Percentiles rank a stretch among this genome's conserved stretches.
Conservation (phyloP, 148 eudicot genomes). For the Arctostaphylos glauca region DNA sequence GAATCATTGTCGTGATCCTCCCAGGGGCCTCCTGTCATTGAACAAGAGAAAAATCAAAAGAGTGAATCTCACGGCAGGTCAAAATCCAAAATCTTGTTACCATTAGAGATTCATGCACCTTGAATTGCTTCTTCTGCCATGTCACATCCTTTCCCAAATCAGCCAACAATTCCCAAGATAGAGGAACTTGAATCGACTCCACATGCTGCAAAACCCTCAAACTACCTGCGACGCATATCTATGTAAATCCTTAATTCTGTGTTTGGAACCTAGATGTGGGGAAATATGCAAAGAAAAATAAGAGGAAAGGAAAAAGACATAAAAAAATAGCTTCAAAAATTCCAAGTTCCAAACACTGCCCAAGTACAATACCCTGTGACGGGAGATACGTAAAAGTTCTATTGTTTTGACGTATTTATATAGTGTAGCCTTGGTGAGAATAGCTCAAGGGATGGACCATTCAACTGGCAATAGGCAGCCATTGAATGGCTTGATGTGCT, state of each 20-base stretch:
- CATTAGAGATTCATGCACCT: constrained; percentile 36
- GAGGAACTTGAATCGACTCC: constrained; percentile 67
- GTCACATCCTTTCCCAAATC: constrained; percentile 54
- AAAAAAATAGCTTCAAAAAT: neutral
- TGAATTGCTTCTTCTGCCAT: constrained; percentile 62
- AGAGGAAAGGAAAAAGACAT: too few species aligned
- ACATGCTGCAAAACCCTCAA: constrained; percentile 82
- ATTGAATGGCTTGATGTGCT: neutral
- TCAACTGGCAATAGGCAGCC: neutral
- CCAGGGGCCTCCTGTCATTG: constrained; percentile 62
- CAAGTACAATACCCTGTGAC: neutral
- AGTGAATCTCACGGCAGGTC: neutral
- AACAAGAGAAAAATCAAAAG: constrained; percentile 11
- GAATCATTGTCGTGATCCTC: constrained; percentile 54
- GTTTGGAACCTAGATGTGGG: too few species aligned
- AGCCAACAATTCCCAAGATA: constrained; percentile 46
- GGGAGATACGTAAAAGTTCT: neutral
- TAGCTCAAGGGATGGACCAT: neutral
- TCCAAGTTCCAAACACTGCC: neutral
- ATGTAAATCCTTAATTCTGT: neutral
- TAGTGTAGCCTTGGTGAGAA: neutral
- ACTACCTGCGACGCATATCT: constrained; percentile 44
- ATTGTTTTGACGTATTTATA: neutral
- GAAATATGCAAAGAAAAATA: too few species aligned
- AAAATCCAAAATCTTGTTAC: constrained; percentile 7